Evolutionary conservation across 2,329 filamentous ascomycete species (phyloP), one percentile per base, ranked within the genome.

Genomic region (Neonectria magnoliae): DNA sequence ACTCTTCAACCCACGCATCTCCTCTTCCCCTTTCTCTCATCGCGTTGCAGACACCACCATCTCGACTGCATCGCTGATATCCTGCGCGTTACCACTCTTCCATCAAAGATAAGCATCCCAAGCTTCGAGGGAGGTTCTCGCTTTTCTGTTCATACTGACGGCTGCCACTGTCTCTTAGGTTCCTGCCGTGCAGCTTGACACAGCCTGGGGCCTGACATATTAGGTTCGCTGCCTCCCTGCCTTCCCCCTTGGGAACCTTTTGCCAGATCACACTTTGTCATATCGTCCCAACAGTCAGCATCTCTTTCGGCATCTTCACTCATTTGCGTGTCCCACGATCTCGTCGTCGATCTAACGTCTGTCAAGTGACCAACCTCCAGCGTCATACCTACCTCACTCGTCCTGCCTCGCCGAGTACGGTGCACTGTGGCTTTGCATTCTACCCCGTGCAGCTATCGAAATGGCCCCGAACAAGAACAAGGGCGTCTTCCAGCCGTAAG

Each of bases 401-500:
- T 8, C 25, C 5, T 31, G 27, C 1, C 11, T 50, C 27, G 47
- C 8, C 25, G 29, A 47, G 27, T 8, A 6, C 6, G 14, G 14
- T n/a, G 7, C 5, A n/a, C 6, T 7, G 20, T 33, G 42, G 13
- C 1, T 22, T 57, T 29, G 48, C 6, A 13, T 29, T 22, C 8
- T 36, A 13, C 6, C 9, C 27, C n/a, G 13, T 22, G n/a, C n/a
- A 33, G 10, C 22, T 7, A 5, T 33, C 31, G 48, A 33, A 16
- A 57, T 18, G 47, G 66, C 69, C 57, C 56, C 60, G 3, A 70
- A 65, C 50, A 62, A 16, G 3, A 62, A 60, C 25, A 68, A 68
- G 31, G 58, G 62, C 16, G 66, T 33, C 25, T 45, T 18, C 10
- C 50, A 63, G 20, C 59, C 65, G 70, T 72, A 52, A 67, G 70